Conservation (phyloP, 1,284 basidiomycete species). For the Trametes hirsuta region DNA sequence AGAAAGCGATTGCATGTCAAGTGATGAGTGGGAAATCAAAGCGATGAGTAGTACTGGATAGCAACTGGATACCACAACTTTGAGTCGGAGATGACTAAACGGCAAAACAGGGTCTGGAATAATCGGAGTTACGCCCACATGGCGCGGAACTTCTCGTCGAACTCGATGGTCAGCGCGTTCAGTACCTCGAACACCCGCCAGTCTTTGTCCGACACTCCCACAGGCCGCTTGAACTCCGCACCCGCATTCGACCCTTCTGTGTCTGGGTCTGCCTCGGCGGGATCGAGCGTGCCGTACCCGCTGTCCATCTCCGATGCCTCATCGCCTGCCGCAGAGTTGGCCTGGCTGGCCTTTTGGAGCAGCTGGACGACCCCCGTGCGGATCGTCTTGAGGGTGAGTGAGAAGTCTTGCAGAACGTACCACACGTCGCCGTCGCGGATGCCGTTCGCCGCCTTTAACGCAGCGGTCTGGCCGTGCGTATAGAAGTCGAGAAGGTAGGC, state of each 20-base stretch:
- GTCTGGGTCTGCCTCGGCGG: conserved; percentile 35
- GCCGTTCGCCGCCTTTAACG: conserved; percentile 55
- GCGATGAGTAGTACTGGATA: no score
- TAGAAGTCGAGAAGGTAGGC: conserved; percentile 72
- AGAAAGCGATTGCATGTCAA: background rate
- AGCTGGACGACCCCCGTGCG: conserved; percentile 44
- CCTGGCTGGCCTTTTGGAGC: conserved; percentile 36
- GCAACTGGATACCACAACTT: no score
- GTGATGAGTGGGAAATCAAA: no score
- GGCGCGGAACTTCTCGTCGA: conserved; percentile 44
- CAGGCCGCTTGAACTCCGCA: conserved; percentile 36
- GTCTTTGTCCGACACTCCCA: conserved; percentile 47
- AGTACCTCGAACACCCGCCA: conserved; percentile 62
- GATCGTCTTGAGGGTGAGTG: conserved; percentile 51
- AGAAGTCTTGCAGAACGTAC: conserved; percentile 64
- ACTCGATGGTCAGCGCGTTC: conserved; percentile 47
- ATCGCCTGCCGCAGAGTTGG: conserved; percentile 27
- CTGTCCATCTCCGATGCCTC: conserved; percentile 35
- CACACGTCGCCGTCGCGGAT: conserved; percentile 64
- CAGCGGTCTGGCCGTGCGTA: conserved; percentile 57
- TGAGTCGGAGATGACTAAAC: no score
- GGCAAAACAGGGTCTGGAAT: background rate
- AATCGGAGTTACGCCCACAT: conserved; percentile 41
- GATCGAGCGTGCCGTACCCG: conserved; percentile 38
- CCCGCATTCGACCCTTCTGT: conserved; percentile 30